Evolutionary conservation across 495 filamentous ascomycete species (phyloP).

Genomic region (Barbatosphaeria neglecta): DNA sequence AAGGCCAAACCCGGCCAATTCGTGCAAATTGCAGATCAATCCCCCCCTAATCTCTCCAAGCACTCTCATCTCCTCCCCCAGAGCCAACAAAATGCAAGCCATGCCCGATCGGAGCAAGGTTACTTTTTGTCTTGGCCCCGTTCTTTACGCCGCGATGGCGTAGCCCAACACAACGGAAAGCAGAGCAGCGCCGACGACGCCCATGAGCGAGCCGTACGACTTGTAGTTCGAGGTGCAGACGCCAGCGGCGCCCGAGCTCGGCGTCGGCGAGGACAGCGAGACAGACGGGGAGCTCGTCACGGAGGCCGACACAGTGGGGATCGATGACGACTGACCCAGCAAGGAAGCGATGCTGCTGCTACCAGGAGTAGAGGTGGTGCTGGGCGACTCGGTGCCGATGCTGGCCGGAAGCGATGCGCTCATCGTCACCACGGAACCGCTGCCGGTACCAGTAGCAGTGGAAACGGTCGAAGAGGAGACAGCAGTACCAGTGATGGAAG

Average conservation of each 20-base stretch:
- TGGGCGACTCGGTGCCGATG: not conserved
- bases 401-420: not conserved
- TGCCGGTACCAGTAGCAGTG: not conserved
- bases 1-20: no score
- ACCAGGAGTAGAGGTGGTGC: not conserved
- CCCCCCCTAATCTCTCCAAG: no score
- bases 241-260: not conserved
- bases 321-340: no score
- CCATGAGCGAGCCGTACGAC: not conserved
- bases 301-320: not conserved
- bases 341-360: not conserved
- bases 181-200: no score
- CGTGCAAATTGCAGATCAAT: no score
- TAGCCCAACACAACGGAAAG: not conserved
- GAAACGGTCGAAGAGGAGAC: not conserved
- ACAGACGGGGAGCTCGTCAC: not conserved
- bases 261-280: no score
- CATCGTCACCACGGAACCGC: not conserved
- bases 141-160: not conserved
- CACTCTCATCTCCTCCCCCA: no score
- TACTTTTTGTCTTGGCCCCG: no score
- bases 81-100: no score
- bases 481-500: not conserved
- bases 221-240: not conserved
- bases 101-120: no score